Conservation (phyloP, 2,329 filamentous ascomycete species). For the Penicillium frequentans region DNA sequence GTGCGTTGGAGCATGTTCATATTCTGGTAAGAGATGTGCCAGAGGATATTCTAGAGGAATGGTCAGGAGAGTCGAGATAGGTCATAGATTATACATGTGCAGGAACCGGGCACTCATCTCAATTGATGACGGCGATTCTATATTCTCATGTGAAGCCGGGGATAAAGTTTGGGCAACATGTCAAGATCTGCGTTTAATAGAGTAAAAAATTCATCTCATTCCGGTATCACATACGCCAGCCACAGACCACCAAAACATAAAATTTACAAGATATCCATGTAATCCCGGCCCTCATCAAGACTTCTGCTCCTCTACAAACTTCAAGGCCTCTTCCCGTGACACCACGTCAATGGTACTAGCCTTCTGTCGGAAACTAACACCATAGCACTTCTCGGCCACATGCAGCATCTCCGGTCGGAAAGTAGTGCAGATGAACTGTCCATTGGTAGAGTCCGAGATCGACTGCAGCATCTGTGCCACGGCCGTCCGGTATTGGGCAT, state of each 20-base stretch:
- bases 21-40: slow-evolving; percentile 53
- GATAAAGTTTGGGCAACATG: background rate
- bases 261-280: background rate
- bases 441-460: slow-evolving; percentile 61
- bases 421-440: slow-evolving; percentile 97
- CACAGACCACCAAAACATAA: slow-evolving; percentile 3
- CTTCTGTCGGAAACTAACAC: slow-evolving; percentile 88
- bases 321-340: slow-evolving; percentile 78
- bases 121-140: background rate
- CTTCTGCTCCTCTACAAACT: slow-evolving; percentile 88
- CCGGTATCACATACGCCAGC: slow-evolving; percentile 1
- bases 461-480: slow-evolving; percentile 85
- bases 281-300: slow-evolving; percentile 21
- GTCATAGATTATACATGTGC: background rate
- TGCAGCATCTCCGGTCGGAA: slow-evolving; percentile 96
- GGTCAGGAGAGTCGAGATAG: slow-evolving; percentile 38
- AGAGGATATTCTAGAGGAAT: slow-evolving; percentile 44
- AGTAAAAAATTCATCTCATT: background rate
- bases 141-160: background rate
- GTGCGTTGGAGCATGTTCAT: slow-evolving; percentile 59
- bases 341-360: slow-evolving; percentile 93
- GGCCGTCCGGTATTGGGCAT: slow-evolving; percentile 95
- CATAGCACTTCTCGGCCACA: slow-evolving; percentile 96
- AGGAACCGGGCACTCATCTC: background rate
- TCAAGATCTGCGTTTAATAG: background rate